Evolutionary conservation across 345 rosid species (phyloP).

Genomic region (Conringia planisiliqua): DNA sequence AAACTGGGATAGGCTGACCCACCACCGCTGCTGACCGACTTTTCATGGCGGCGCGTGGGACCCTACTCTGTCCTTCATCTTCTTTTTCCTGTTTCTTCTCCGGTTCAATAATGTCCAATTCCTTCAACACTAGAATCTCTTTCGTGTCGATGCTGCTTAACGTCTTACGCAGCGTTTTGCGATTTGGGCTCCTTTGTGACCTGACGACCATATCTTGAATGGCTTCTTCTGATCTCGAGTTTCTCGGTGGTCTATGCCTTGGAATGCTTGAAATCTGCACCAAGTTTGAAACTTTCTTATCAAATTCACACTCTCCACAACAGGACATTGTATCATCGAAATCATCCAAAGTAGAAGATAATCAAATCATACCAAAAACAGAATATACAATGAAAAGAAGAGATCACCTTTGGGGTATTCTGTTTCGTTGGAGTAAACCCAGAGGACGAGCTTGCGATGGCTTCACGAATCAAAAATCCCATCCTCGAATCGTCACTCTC

Average conservation of each 20-base stretch:
- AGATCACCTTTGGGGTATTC: slow-evolving; percentile 19
- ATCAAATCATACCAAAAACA: neutral
- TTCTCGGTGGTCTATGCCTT: slow-evolving; percentile 45
- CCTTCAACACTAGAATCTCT: slow-evolving; percentile 47
- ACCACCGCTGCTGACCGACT: slow-evolving; percentile 43
- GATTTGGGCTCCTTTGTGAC: slow-evolving; percentile 3
- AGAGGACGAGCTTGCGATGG: slow-evolving; percentile 31
- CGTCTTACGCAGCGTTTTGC: slow-evolving; percentile 36
- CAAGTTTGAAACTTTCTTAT: neutral
- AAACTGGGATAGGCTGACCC: slow-evolving; percentile 41
- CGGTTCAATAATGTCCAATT: slow-evolving; percentile 40
- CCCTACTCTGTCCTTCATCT: slow-evolving; percentile 16
- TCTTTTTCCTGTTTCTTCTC: slow-evolving; percentile 38
- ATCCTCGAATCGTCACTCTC: slow-evolving; percentile 47
- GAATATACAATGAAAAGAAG: neutral
- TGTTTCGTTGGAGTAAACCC: slow-evolving; percentile 22
- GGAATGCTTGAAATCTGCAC: slow-evolving; percentile 33
- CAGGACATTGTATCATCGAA: neutral
- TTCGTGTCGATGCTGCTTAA: slow-evolving; percentile 45
- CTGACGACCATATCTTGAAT: slow-evolving; percentile 10
- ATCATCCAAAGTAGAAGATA: neutral
- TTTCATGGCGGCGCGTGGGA: slow-evolving; percentile 12
- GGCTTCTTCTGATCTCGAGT: slow-evolving; percentile 36
- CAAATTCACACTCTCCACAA: neutral
- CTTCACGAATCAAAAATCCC: slow-evolving; percentile 55